A percentile compares a stretch with the other conserved stretches of the same genome.
phyloP scores from a whole-genome alignment of 306 rosid species.

The Quillaja saponaria region DNA sequence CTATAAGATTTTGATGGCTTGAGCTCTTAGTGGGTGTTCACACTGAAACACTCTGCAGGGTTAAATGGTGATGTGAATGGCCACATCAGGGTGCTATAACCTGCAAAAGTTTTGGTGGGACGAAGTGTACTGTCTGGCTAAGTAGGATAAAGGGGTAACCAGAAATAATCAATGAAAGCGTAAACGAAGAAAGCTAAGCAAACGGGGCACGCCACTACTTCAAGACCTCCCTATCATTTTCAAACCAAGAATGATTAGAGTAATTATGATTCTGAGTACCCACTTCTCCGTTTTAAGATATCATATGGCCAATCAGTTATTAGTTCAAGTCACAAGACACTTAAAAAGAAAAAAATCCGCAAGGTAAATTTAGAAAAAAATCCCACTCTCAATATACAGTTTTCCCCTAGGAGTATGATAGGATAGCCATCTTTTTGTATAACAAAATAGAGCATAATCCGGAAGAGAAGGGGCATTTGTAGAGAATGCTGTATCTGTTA shows the following conservation, averaged over 20 bases:
- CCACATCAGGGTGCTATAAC: conserved; percentile 30
- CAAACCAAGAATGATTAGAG: conserved; percentile 54
- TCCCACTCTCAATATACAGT: no score
- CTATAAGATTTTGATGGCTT: conserved; percentile 16
- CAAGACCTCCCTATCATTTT: conserved; percentile 36
- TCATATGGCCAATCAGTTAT: no score
- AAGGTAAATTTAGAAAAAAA: no score
- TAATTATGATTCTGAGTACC: conserved; percentile 45
- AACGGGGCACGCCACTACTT: conserved; percentile 30
- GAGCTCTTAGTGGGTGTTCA: conserved; percentile 6
- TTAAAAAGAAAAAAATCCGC: conserved; percentile 22
- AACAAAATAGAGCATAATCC: no score
- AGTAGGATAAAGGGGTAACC: conserved; percentile 31
- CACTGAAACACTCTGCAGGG: conserved; percentile 3
- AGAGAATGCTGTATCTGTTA: conserved; percentile 41
- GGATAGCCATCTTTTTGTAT: no score
- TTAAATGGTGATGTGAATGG: conserved; percentile 33
- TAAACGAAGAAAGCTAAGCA: conserved; percentile 20
- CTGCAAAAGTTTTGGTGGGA: conserved; percentile 25
- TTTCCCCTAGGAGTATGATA: no score
- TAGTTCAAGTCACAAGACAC: no score
- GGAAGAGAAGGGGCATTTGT: conserved; percentile 34
- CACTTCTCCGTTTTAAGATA: conserved; percentile 38
- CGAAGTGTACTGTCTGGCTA: not conserved
- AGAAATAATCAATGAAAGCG: not conserved